phyloP scores from a whole-genome alignment of 176 grass and related monocot genomes.

The Leersia perrieri region DNA sequence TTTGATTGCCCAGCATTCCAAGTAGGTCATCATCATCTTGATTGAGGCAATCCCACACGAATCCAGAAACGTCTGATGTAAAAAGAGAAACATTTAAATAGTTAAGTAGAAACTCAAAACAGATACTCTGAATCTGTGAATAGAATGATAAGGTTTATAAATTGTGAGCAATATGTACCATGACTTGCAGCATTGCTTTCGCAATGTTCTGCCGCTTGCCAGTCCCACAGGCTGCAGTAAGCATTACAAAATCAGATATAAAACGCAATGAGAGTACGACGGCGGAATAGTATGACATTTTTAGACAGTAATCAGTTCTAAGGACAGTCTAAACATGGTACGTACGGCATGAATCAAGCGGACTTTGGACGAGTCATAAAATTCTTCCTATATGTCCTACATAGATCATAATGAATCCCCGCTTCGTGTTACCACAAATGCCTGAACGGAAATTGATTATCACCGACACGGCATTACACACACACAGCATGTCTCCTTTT shows the following conservation, averaged over 20 bases:
- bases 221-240: conserved; percentile 51
- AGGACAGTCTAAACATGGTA: background rate
- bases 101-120: background rate
- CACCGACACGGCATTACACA: background rate
- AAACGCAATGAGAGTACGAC: background rate
- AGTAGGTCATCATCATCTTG: conserved; percentile 41
- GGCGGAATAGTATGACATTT: background rate
- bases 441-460: background rate
- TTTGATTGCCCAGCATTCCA: conserved; percentile 51
- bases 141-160: background rate
- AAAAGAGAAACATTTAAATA: background rate
- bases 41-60: conserved; percentile 53
- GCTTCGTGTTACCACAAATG: background rate
- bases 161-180: conserved; percentile 36
- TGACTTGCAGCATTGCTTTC: conserved; percentile 20
- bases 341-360: background rate
- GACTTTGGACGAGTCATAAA: background rate
- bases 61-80: conserved; percentile 12
- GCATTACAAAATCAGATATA: background rate
- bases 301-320: background rate
- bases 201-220: conserved; percentile 34
- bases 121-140: background rate
- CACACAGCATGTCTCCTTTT: background rate
- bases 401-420: background rate
- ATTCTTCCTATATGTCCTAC: background rate